Percentiles rank a stretch among this genome's conserved stretches.
phyloP scores from a whole-genome alignment of 179 eudicot genomes.

The Pouteria campechiana region DNA sequence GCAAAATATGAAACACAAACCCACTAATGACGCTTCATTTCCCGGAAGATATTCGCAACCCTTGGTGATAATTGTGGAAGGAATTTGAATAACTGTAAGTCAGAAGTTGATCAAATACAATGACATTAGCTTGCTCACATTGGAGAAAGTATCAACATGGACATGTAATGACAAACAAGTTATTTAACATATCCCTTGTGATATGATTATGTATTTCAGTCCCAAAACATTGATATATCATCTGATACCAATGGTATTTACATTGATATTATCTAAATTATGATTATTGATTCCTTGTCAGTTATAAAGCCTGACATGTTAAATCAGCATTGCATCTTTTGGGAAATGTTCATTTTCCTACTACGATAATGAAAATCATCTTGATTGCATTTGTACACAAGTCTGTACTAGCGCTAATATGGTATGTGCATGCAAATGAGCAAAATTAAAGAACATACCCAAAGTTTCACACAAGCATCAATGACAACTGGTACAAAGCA shows the following conservation, averaged over 20 bases:
- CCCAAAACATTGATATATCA: background rate
- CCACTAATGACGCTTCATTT: constrained; percentile 65
- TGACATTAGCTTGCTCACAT: background rate
- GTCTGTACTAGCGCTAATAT: no score
- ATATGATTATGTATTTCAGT: no score
- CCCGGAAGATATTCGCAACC: constrained; percentile 60
- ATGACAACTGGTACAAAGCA: constrained; percentile 76
- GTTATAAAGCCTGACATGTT: background rate
- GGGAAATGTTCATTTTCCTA: no score
- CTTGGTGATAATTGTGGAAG: constrained; percentile 82
- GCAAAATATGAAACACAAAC: constrained; percentile 5
- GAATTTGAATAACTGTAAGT: constrained; percentile 69
- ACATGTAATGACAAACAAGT: no score
- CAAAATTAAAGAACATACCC: constrained; percentile 65
- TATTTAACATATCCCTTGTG: no score
- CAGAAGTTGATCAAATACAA: background rate
- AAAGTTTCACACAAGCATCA: constrained; percentile 95
- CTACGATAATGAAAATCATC: no score
- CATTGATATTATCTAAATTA: background rate
- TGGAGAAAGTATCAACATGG: background rate
- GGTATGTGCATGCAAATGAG: background rate
- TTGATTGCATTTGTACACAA: no score
- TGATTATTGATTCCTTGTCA: background rate
- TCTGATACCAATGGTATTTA: background rate
- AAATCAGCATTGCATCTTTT: background rate